Conservation (phyloP, 345 rosid species). For the Citrus trifoliata region DNA sequence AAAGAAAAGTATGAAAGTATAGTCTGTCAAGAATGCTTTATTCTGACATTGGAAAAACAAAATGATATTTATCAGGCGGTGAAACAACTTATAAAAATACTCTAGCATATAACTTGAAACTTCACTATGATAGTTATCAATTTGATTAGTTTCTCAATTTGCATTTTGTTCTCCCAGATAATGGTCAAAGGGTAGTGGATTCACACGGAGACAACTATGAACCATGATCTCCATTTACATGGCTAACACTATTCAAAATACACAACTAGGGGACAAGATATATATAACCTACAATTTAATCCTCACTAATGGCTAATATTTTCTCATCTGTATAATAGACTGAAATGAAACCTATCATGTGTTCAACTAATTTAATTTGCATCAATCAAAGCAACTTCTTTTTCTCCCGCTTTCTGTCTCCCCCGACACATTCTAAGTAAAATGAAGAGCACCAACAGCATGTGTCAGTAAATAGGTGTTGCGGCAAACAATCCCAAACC, state of each 20-base stretch:
- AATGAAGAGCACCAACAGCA: conserved; percentile 14
- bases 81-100: background rate
- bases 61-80: background rate
- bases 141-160: background rate
- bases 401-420: background rate
- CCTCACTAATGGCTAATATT: background rate
- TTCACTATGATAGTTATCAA: background rate
- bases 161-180: background rate
- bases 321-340: background rate
- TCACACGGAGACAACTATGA: background rate
- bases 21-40: background rate
- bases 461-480: conserved; percentile 18
- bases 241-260: background rate
- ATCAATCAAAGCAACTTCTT: background rate
- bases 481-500: conserved; percentile 24
- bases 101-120: background rate
- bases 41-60: background rate
- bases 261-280: background rate
- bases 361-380: background rate
- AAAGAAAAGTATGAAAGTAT: background rate
- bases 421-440: conserved; percentile 1
- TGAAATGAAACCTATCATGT: background rate
- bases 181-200: background rate
- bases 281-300: background rate
- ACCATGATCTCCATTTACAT: background rate